These are phyloP conservation scores for Lepidium didymum DNA, from an alignment of 345 rosid species.

Conservation along the genomic window DNA sequence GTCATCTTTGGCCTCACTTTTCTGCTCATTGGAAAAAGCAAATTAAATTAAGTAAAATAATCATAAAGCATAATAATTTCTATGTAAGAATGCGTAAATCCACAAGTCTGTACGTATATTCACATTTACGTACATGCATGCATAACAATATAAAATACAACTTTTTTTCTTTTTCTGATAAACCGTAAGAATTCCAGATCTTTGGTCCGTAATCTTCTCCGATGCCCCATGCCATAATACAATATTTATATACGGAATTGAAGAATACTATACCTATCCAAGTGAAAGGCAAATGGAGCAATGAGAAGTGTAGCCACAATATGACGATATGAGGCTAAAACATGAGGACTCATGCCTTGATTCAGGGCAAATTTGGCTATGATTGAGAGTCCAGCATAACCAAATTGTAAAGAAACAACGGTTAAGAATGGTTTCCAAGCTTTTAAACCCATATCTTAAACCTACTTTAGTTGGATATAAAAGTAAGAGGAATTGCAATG, in stretches of 20 bases:
- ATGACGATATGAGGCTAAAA: slow-evolving; percentile 67
- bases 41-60: background rate
- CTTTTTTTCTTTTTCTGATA: no score
- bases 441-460: slow-evolving; percentile 15
- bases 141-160: no score
- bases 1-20: slow-evolving; percentile 83
- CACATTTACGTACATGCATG: background rate
- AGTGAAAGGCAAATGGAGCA: slow-evolving; percentile 67
- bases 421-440: slow-evolving; percentile 49
- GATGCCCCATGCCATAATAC: background rate
- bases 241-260: background rate
- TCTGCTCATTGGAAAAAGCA: slow-evolving; percentile 34
- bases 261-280: slow-evolving; percentile 47
- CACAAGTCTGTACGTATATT: background rate
- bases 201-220: no score
- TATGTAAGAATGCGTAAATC: background rate
- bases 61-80: background rate
- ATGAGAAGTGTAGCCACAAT: slow-evolving; percentile 49
- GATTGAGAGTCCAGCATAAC: slow-evolving; percentile 48
- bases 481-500: background rate
- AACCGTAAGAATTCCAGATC: no score
- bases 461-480: background rate
- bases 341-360: slow-evolving; percentile 63
- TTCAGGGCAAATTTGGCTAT: slow-evolving; percentile 45
- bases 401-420: slow-evolving; percentile 54